phyloP scores from a whole-genome alignment of 2,329 filamentous ascomycete genomes.

The Thermomyces lanuginosus region DNA sequence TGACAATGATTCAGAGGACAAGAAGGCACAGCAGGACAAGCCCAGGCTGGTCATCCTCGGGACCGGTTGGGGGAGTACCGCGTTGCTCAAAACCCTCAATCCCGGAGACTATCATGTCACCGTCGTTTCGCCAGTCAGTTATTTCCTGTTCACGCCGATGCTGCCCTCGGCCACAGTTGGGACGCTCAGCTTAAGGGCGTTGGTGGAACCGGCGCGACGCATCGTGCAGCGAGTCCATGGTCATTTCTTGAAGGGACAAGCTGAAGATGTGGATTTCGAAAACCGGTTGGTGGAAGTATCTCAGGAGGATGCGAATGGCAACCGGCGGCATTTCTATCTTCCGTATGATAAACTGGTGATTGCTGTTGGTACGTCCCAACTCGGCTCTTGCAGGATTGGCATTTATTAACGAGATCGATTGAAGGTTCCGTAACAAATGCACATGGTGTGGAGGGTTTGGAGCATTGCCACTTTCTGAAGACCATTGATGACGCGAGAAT shows the following conservation, averaged over 20 bases:
- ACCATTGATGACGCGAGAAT: conserved; percentile 80
- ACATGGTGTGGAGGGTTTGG: conserved; percentile 86
- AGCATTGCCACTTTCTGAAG: conserved; percentile 89
- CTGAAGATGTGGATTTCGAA: conserved; percentile 81
- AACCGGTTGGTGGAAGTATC: conserved; percentile 79
- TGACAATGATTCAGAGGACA: conserved; percentile 64
- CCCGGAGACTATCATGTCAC: conserved; percentile 92
- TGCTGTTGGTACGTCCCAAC: conserved; percentile 47
- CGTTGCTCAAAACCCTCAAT: conserved; percentile 75
- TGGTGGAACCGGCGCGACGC: conserved; percentile 82
- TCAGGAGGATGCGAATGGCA: conserved; percentile 52
- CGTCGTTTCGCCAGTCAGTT: conserved; percentile 84
- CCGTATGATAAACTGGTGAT: conserved; percentile 95
- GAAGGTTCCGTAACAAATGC: conserved; percentile 72
- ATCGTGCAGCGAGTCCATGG: conserved; percentile 64
- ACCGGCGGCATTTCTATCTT: conserved; percentile 73
- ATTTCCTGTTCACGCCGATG: conserved; percentile 98
- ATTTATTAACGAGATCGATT: conserved; percentile 5
- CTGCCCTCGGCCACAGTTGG: conserved; percentile 92
- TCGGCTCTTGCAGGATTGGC: neutral
- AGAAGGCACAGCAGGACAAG: conserved; percentile 61
- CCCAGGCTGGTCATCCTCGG: conserved; percentile 84
- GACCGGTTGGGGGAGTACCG: conserved; percentile 88
- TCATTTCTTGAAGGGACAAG: conserved; percentile 76
- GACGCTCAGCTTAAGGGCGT: conserved; percentile 73